Percentiles rank a stretch among this genome's conserved stretches.
phyloP scores from a whole-genome alignment of 306 rosid species.

The Gillenia trifoliata region DNA sequence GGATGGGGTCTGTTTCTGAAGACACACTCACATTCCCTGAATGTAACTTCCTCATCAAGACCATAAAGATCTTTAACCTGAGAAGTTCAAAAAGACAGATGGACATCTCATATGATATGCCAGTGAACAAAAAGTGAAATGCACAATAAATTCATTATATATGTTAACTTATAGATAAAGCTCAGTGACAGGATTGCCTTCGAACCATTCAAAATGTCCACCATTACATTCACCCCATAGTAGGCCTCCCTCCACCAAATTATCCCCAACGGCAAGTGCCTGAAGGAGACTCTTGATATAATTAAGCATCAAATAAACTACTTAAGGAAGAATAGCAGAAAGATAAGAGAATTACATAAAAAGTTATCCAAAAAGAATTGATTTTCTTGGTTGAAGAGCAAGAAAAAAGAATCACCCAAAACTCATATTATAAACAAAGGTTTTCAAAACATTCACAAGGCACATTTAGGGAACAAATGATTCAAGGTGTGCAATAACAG shows the following conservation, averaged over 20 bases:
- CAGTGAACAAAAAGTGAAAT: conserved; percentile 10
- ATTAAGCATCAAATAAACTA: neutral
- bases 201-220: conserved; percentile 91
- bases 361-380: neutral
- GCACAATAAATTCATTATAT: neutral
- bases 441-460: neutral
- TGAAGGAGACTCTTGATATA: conserved; percentile 26
- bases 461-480: neutral
- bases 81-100: conserved; percentile 16
- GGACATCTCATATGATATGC: neutral
- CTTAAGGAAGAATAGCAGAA: neutral
- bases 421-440: neutral
- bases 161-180: conserved; percentile 64
- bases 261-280: conserved; percentile 85
- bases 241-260: conserved; percentile 93
- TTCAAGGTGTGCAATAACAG: neutral
- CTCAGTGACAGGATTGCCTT: conserved; percentile 58
- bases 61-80: conserved; percentile 95
- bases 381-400: neutral
- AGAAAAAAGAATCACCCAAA: neutral
- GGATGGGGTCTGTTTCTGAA: conserved; percentile 68
- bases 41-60: conserved; percentile 57
- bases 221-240: conserved; percentile 92
- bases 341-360: neutral
- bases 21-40: conserved; percentile 71